A percentile compares a stretch with the other conserved stretches of the same genome.
phyloP scores from a whole-genome alignment of 2,329 filamentous ascomycete species.

The Epichloe scottii region DNA sequence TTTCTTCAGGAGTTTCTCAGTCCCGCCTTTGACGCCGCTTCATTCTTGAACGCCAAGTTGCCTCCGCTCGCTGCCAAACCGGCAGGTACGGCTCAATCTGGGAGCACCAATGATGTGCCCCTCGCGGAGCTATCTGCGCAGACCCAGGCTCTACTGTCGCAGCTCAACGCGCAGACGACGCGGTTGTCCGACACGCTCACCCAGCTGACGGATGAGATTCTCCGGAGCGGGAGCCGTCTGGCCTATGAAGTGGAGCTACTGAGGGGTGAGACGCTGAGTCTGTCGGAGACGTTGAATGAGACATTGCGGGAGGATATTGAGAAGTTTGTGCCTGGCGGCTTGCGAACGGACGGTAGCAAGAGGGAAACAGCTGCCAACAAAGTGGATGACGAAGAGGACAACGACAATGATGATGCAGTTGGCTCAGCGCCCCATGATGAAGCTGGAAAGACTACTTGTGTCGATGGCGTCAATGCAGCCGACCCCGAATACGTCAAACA shows the following conservation, averaged over 20 bases:
- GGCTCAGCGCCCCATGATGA: slow-evolving; percentile 6
- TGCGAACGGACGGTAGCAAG: slow-evolving; percentile 21
- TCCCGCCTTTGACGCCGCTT: slow-evolving; percentile 66
- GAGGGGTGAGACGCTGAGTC: slow-evolving; percentile 72
- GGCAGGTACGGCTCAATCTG: slow-evolving; percentile 11
- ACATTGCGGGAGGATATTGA: slow-evolving; percentile 58
- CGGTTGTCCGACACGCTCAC: slow-evolving; percentile 71
- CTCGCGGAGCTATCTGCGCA: slow-evolving; percentile 69
- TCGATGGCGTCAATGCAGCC: slow-evolving; percentile 11
- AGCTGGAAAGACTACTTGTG: slow-evolving; percentile 3
- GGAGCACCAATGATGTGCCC: slow-evolving; percentile 31
- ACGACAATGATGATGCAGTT: slow-evolving; percentile 14
- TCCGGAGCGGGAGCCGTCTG: slow-evolving; percentile 74
- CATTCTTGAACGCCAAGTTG: slow-evolving; percentile 71
- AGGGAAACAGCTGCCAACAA: slow-evolving; percentile 7
- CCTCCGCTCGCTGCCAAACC: slow-evolving; percentile 48
- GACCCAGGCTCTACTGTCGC: slow-evolving; percentile 72
- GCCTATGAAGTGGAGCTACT: slow-evolving; percentile 92
- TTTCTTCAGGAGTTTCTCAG: slow-evolving; percentile 64
- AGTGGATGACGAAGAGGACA: slow-evolving; percentile 6
- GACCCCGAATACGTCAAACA: slow-evolving; percentile 62
- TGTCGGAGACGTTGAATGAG: slow-evolving; percentile 67
- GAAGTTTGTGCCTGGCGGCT: slow-evolving; percentile 52
- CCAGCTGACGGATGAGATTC: slow-evolving; percentile 85
- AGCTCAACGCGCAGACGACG: slow-evolving; percentile 79